phyloP scores from a whole-genome alignment of 139 green algal genomes.

The Closterium sp. region DNA sequence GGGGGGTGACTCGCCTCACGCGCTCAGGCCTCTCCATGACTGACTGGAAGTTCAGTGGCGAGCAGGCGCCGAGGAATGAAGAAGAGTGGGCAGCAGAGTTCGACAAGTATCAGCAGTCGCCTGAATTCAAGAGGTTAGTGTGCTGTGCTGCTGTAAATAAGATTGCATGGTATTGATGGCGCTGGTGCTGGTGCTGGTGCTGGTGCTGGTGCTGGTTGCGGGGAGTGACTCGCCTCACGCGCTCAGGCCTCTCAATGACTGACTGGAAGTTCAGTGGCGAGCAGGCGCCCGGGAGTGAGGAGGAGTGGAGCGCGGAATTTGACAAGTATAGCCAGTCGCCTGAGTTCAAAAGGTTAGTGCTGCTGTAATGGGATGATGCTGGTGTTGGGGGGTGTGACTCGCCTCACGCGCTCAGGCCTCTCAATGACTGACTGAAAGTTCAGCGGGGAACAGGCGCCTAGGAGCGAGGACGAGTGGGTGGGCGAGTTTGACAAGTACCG shows the following conservation, averaged over 20 bases:
- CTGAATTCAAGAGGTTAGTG: conserved; percentile 70
- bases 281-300: conserved; percentile 57
- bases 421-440: conserved; percentile 99
- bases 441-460: conserved; percentile 74
- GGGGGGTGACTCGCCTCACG: conserved; percentile 92
- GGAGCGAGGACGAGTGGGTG: too few relatives aligned
- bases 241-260: conserved; percentile 97
- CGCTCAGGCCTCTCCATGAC: conserved; percentile 97
- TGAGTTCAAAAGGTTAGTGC: conserved; percentile 66
- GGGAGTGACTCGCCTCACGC: conserved; percentile 90
- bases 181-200: background rate
- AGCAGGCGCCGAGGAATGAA: conserved; percentile 58
- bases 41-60: conserved; percentile 96
- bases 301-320: conserved; percentile 79
- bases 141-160: background rate
- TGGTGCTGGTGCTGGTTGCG: background rate
- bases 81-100: conserved; percentile 79
- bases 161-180: too few relatives aligned
- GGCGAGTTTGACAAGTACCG: too few relatives aligned
- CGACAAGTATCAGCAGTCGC: conserved; percentile 82
- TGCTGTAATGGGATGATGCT: background rate
- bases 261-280: conserved; percentile 97
- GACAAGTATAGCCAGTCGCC: conserved; percentile 84
- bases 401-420: conserved; percentile 92
- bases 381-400: conserved; percentile 71